Evolutionary conservation across 768 basidiomycete species (phyloP), one percentile per base, ranked within the genome.

Genomic region (Leucocoprinus sp.): DNA sequence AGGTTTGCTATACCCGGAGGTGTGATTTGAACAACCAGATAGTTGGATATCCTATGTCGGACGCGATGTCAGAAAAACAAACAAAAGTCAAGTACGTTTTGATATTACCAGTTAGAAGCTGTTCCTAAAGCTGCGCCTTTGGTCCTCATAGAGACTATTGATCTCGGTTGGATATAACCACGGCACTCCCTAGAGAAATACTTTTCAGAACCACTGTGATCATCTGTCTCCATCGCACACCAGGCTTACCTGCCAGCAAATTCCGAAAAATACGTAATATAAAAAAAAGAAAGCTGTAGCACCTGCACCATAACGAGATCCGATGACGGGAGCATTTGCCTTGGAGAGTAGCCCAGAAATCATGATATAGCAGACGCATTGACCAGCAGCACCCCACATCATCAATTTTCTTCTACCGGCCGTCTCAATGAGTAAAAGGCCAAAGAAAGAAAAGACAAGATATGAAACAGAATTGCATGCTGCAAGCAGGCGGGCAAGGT

Each of bases 161-260:
- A 75, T 75, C 50, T 75, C 71, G 1, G 70, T 69, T 2, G 72
- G 72, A 49, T 73, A 73, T 43, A 75, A 51, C 72, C 72, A 72
- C 1, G 71, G 71, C 1, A 74, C 68, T 15, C 71, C 70, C 68
- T 72, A 31, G 7, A 37, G 22, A 36, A 35, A 4, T 8, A 27
- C 18, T 18, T 27, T 2, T 28, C 21, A 46, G n/a, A 26, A 6
- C 22, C 11, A 36, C 19, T 12, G 17, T 31, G 14, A 12, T 2
- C 21, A 28, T 31, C 5, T 19, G 12, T 3, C 14, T 12, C 18
- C 9, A n/a, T n/a, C n/a, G n/a, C n/a, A 38, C 59, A 31, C 6
- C 11, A 11, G 5, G 35, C 59, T 54, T 39, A 69, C 71, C 69
- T 73, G 73, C 73, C 73, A 75, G 46, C 70, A 72, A 31, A 75